A percentile compares a stretch with the other conserved stretches of the same genome.
These are phyloP conservation scores for Boletellus ananas DNA, from an alignment of 768 basidiomycete species.

Conservation along the genomic window DNA sequence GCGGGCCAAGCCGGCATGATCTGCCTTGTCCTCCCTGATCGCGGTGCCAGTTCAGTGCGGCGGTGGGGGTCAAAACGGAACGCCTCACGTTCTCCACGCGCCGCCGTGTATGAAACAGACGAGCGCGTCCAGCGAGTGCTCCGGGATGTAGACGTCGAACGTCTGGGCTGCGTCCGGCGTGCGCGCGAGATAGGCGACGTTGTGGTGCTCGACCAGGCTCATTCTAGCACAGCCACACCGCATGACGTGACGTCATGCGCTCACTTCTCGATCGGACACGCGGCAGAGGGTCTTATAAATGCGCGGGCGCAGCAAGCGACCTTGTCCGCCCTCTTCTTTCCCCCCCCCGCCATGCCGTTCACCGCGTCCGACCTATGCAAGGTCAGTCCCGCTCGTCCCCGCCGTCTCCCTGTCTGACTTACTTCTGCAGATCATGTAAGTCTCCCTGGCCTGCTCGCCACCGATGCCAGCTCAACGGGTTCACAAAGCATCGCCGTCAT, in stretches of 20 bases:
- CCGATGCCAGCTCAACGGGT: slow-evolving; percentile 11
- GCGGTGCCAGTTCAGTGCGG: slow-evolving; percentile 4
- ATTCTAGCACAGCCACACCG: slow-evolving; percentile 16
- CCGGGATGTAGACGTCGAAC: slow-evolving; percentile 55
- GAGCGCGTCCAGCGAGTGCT: slow-evolving; percentile 32
- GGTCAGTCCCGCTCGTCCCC: slow-evolving; percentile 34
- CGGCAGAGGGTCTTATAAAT: slow-evolving; percentile 13
- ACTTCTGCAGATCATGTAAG: slow-evolving; percentile 43
- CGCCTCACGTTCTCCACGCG: slow-evolving; percentile 72
- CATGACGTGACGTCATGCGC: slow-evolving; percentile 27
- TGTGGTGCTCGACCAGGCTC: slow-evolving; percentile 12
- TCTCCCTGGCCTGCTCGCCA: neutral
- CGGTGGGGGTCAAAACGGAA: neutral
- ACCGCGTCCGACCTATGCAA: slow-evolving; percentile 77
- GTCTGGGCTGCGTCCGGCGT: slow-evolving; percentile 34
- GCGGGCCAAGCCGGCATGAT: slow-evolving; percentile 53
- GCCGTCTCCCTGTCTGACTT: neutral
- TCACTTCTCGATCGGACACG: neutral
- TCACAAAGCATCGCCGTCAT: slow-evolving; percentile 57
- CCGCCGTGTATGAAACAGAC: slow-evolving; percentile 80
- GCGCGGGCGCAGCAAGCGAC: neutral
- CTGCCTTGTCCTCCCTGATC: slow-evolving; percentile 69
- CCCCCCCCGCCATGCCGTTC: slow-evolving; percentile 51
- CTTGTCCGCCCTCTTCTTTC: neutral
- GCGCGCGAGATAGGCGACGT: slow-evolving; percentile 35